These are phyloP conservation scores for Didymella arachidicola DNA, from an alignment of 2,329 filamentous ascomycete genomes.

Conservation along the genomic window DNA sequence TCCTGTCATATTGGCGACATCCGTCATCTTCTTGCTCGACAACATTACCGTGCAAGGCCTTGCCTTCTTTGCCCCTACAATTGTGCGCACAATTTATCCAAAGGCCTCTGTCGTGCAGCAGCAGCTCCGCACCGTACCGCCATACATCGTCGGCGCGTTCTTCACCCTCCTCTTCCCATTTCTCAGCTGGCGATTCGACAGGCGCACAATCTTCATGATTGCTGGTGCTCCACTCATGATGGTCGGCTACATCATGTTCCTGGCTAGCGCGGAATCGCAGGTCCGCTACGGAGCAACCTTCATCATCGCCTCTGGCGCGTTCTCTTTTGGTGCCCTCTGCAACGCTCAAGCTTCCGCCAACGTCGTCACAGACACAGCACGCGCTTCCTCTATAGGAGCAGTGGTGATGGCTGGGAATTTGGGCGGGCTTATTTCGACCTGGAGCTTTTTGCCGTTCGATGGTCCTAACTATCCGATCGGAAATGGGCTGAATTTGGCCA, in stretches of 20 bases:
- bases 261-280: constrained; percentile 59
- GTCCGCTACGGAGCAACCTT: constrained; percentile 76
- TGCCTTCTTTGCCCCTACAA: constrained; percentile 74
- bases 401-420: constrained; percentile 77
- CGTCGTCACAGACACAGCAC: constrained; percentile 74
- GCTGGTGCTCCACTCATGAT: constrained; percentile 69
- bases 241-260: constrained; percentile 73
- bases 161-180: constrained; percentile 70
- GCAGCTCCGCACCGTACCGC: constrained; percentile 75
- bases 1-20: constrained; percentile 66
- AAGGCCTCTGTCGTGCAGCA: constrained; percentile 64
- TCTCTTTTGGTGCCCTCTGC: constrained; percentile 68
- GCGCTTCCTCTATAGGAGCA: constrained; percentile 70
- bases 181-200: constrained; percentile 67
- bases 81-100: constrained; percentile 73
- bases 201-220: constrained; percentile 68
- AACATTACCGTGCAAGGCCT: constrained; percentile 76
- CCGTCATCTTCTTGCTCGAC: constrained; percentile 69
- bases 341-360: constrained; percentile 75
- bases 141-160: constrained; percentile 73
- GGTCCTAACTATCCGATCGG: constrained; percentile 73
- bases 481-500: constrained; percentile 74
- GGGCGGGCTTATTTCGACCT: constrained; percentile 72
- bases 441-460: constrained; percentile 70
- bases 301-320: constrained; percentile 70